phyloP scores from a whole-genome alignment of 2,329 filamentous ascomycete genomes.

The Aspergillus cejpii region DNA sequence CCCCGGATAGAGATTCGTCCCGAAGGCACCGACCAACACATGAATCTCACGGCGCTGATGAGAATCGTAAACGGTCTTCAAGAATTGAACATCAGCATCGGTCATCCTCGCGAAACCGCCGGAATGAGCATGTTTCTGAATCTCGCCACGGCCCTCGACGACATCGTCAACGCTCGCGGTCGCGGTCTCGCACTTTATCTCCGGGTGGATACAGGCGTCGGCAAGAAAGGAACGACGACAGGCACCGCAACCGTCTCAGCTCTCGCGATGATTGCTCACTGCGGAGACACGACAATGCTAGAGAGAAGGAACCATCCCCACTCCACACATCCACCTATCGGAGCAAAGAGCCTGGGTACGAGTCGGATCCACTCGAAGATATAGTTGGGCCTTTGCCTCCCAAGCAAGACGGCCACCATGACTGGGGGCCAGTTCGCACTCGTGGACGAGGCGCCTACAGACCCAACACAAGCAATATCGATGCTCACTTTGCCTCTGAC shows the following conservation, averaged over 20 bases:
- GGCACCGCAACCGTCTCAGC: constrained; percentile 1
- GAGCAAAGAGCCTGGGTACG: constrained; percentile 19
- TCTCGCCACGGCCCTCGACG: constrained; percentile 12
- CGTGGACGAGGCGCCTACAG: constrained; percentile 64
- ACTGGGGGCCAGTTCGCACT: constrained; percentile 41
- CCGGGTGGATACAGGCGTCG: constrained; percentile 10
- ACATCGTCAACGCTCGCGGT: constrained; percentile 16
- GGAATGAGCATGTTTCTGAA: constrained; percentile 4
- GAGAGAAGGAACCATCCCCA: constrained; percentile 2
- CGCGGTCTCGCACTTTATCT: constrained; percentile 18
- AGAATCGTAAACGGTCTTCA: constrained; percentile 15
- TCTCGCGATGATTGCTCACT: constrained; percentile 7
- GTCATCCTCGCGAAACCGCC: constrained; percentile 19
- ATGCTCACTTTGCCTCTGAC: constrained; percentile 66
- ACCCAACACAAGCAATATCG: constrained; percentile 60
- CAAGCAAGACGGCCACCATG: constrained; percentile 32
- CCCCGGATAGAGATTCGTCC: constrained; percentile 21
- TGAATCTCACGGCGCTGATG: constrained; percentile 15
- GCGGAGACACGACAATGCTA: not conserved
- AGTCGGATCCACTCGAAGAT: constrained; percentile 67
- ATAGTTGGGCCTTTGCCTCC: constrained; percentile 67
- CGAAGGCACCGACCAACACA: constrained; percentile 21
- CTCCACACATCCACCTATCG: not conserved
- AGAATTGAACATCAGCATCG: constrained; percentile 11
- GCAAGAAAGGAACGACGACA: constrained; percentile 11